Base-by-base conservation (phyloP, 75 land plant genomes). In the Isoetes taiwanensis region DNA sequence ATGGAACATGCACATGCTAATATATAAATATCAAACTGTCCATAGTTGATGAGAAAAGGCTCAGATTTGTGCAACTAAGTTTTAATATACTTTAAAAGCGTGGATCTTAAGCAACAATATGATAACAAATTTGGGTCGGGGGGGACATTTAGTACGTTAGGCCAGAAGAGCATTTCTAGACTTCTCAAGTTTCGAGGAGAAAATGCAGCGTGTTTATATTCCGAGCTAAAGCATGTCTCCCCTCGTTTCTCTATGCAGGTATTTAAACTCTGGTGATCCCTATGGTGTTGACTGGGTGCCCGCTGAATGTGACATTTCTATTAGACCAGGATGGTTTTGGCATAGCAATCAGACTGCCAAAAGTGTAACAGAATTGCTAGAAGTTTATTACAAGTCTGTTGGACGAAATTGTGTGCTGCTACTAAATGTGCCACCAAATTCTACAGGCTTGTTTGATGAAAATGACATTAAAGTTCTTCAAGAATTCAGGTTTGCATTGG, bases 291-390 rank as follows among this genome's bases (percentile, higher is more conserved):
- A 91, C 63, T 91, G 97, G 97, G 64, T 86, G 34, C 97, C 94
- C 12, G 57, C 97, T 20, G 97, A 91, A 57, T 91, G 97, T 37
- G 94, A 91, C 34, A 93, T 91, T 2, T 86, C 97, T 2, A 83
- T 91, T 46, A 56, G 97, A 16, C 40, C 42, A 0, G 97, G 97
- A 1, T 91, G 97, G 97, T 91, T 91, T 63, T 91, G 97, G 97
- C 97, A 91, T 63, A 61, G 57, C 23, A 38, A 74, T 23, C 63
- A 91, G 64, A 27, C 64, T 23, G 85, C 97, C 1, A 83, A 80
- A 62, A 53, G 58, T 6, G 64, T 86, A 38, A 74, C 55, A 20
- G 1, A 72, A 28, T 70, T 91, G 1, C 77, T 86, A 0, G 64
- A 91, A 53, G 73, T 86, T 27, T 91, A 86, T 69, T 91, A 78